A percentile compares a stretch with the other conserved stretches of the same genome.
Conservation (phyloP, 2,329 filamentous ascomycete species). For the Fusarium anthophilum region DNA sequence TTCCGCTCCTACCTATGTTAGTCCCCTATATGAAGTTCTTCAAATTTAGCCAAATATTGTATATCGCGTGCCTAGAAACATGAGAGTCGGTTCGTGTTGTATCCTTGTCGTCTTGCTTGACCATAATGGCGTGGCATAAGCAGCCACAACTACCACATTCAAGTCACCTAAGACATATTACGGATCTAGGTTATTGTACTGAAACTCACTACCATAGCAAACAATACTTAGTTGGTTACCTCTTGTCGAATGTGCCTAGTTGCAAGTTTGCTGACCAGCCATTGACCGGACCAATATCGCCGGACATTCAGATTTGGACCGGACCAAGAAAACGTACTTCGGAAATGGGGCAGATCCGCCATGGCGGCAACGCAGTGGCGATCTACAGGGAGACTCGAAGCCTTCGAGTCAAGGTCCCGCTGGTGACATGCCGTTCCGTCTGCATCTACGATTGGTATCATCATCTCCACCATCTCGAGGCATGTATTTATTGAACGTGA, state of each 20-base stretch:
- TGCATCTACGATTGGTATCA: no score
- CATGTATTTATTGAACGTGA: neutral
- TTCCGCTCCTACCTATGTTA: neutral
- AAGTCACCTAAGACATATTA: neutral
- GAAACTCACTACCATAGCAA: neutral
- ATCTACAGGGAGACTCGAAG: neutral
- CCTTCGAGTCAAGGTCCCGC: neutral
- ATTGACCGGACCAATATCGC: neutral
- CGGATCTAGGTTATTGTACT: neutral
- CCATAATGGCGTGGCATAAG: neutral
- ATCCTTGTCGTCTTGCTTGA: neutral
- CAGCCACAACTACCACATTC: neutral
- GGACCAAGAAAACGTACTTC: neutral
- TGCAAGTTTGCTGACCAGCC: neutral
- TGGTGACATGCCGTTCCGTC: neutral
- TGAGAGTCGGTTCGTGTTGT: neutral
- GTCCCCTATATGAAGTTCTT: neutral
- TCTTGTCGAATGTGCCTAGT: no score
- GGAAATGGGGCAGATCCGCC: neutral
- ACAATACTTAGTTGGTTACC: neutral
- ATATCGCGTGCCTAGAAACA: neutral
- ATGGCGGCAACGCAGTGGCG: neutral
- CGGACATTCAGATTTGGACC: neutral
- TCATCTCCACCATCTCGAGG: neutral
- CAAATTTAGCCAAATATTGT: no score